phyloP scores from a whole-genome alignment of 2,329 filamentous ascomycete species.

The Dactylonectria macrodidyma region DNA sequence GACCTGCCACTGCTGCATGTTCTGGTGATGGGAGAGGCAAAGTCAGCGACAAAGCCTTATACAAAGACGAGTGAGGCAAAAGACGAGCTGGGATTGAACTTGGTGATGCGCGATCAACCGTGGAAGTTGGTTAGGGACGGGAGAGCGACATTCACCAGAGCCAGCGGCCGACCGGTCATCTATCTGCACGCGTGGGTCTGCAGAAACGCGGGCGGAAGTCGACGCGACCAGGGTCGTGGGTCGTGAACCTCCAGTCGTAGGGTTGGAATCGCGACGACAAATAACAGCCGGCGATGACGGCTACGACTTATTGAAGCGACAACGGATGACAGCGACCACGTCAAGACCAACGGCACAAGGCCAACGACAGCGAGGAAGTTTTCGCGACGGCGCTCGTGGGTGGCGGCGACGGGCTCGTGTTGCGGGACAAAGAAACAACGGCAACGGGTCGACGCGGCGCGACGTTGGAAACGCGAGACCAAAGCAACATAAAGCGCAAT shows the following conservation, averaged over 20 bases:
- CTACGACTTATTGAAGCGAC: constrained; percentile 16
- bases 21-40: constrained; percentile 55
- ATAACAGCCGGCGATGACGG: constrained; percentile 18
- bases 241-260: constrained; percentile 30
- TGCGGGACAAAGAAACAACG: constrained; percentile 27
- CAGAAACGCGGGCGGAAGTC: constrained; percentile 39
- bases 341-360: constrained; percentile 9
- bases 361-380: constrained; percentile 14
- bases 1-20: constrained; percentile 75
- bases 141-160: constrained; percentile 27
- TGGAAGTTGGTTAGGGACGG: constrained; percentile 31
- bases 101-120: constrained; percentile 29
- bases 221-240: constrained; percentile 47
- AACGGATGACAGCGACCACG: constrained; percentile 16
- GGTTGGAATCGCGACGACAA: constrained; percentile 34
- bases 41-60: constrained; percentile 39
- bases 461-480: constrained; percentile 36
- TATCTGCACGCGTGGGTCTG: constrained; percentile 45
- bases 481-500: constrained; percentile 33
- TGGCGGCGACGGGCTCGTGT: constrained; percentile 26
- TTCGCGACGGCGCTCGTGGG: constrained; percentile 25
- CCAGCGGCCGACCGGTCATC: constrained; percentile 35
- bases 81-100: constrained; percentile 29
- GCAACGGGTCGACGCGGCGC: constrained; percentile 34
- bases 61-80: constrained; percentile 23